Evolutionary conservation across 2,329 filamentous ascomycete species (phyloP).

Genomic region (Neopestalotiopsis sp.): DNA sequence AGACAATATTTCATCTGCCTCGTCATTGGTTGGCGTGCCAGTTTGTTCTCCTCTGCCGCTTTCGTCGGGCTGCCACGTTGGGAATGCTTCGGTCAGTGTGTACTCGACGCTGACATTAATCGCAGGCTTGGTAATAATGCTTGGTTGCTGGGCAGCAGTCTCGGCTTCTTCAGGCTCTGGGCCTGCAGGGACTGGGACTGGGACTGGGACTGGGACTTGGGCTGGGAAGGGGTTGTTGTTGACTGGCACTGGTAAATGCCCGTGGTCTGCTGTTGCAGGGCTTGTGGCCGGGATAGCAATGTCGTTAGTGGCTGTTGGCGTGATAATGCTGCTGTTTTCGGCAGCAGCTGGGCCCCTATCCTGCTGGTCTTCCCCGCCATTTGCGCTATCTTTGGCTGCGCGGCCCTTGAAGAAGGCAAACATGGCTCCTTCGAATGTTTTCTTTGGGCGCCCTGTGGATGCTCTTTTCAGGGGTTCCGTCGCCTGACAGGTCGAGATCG

Average conservation of each 20-base stretch:
- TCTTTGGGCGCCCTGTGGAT: neutral
- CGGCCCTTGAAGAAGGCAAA: slow-evolving; percentile 18
- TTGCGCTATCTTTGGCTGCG: slow-evolving; percentile 8
- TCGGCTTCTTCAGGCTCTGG: neutral
- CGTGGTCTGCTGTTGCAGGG: neutral
- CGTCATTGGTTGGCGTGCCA: slow-evolving; percentile 6
- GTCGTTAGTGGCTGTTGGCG: neutral
- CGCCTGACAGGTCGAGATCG: slow-evolving; percentile 12
- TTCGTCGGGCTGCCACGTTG: slow-evolving; percentile 19
- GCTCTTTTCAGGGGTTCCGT: neutral
- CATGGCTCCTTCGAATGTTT: neutral
- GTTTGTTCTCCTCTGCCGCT: neutral
- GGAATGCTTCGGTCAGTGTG: slow-evolving; percentile 32
- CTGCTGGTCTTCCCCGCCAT: slow-evolving; percentile 14
- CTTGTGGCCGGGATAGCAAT: neutral
- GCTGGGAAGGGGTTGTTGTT: neutral
- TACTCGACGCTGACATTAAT: slow-evolving; percentile 26
- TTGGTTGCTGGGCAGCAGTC: slow-evolving; percentile 15
- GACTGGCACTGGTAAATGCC: neutral
- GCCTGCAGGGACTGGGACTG: neutral
- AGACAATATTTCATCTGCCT: neutral
- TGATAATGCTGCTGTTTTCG: neutral
- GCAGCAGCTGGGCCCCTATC: slow-evolving; percentile 11
- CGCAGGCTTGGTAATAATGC: neutral
- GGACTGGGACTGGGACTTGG: neutral